Evolutionary conservation across 345 rosid species (phyloP).

Genomic region (Sonneratia caseolaris): DNA sequence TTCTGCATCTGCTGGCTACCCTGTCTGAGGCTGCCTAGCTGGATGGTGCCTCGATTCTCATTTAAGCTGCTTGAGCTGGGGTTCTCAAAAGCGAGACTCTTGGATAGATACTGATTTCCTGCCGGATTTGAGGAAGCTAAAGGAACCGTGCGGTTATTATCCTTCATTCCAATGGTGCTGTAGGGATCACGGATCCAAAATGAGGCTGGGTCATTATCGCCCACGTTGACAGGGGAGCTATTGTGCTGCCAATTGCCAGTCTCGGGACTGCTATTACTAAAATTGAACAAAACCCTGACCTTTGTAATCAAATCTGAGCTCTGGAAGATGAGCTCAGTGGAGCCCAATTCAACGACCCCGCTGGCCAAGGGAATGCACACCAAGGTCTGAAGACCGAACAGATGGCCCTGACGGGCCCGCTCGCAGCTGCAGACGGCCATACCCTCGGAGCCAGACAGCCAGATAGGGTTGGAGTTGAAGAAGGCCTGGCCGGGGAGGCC

Average conservation of each 20-base stretch:
- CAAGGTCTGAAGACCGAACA: conserved; percentile 70
- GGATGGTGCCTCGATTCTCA: conserved; percentile 25
- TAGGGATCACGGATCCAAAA: conserved; percentile 63
- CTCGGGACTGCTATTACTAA: conserved; percentile 33
- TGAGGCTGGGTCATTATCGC: conserved; percentile 64
- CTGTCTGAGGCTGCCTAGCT: conserved; percentile 17
- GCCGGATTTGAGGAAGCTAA: background rate
- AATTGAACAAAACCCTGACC: conserved; percentile 58
- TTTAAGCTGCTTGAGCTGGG: conserved; percentile 42
- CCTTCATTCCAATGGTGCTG: conserved; percentile 33
- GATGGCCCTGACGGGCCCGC: conserved; percentile 60
- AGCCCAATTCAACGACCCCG: conserved; percentile 89
- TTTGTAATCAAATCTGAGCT: conserved; percentile 65
- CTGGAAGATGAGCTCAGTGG: conserved; percentile 57
- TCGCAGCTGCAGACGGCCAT: conserved; percentile 51
- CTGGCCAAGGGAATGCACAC: conserved; percentile 64
- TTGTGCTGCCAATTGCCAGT: conserved; percentile 41
- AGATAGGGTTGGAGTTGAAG: conserved; percentile 37
- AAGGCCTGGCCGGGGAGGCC: conserved; percentile 86
- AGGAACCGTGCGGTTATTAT: conserved; percentile 1
- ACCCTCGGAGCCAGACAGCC: conserved; percentile 65
- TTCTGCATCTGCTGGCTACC: conserved; percentile 24
- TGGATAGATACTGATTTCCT: conserved; percentile 10
- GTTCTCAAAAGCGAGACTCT: conserved; percentile 31
- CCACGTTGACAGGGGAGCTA: conserved; percentile 45